phyloP scores from a whole-genome alignment of 257 asterid genomes.

The Parsonsia alboflavescens region DNA sequence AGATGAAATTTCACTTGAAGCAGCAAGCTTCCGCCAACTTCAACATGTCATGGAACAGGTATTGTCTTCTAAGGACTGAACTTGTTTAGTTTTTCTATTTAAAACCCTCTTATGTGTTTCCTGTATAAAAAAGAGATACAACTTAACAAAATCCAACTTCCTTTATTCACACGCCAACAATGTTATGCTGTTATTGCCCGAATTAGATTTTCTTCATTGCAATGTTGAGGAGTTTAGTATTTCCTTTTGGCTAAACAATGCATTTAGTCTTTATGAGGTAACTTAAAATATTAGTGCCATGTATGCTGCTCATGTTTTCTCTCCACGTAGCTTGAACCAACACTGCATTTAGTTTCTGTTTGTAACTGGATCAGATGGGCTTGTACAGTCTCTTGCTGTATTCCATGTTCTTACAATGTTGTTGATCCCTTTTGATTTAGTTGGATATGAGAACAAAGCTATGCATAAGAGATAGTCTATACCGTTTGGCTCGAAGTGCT shows the following conservation, averaged over 20 bases:
- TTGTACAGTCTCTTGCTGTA: background rate
- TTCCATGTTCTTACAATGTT: constrained; percentile 4
- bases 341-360: background rate
- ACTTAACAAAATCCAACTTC: background rate
- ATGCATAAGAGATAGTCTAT: constrained; percentile 86
- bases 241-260: background rate
- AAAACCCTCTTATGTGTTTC: background rate
- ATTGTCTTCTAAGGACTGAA: constrained; percentile 6
- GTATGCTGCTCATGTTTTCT: background rate
- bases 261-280: background rate
- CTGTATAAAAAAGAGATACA: background rate
- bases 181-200: background rate
- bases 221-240: background rate
- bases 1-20: constrained; percentile 53
- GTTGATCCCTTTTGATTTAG: constrained; percentile 38
- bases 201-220: background rate
- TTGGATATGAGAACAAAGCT: constrained; percentile 76
- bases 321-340: background rate
- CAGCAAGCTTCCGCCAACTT: constrained; percentile 69
- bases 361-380: background rate
- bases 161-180: background rate
- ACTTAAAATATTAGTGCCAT: background rate
- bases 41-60: constrained; percentile 79
- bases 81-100: background rate
- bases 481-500: constrained; percentile 86